Conservation (phyloP, 2,329 filamentous ascomycete genomes). For the Sporothrix variecibatus region DNA sequence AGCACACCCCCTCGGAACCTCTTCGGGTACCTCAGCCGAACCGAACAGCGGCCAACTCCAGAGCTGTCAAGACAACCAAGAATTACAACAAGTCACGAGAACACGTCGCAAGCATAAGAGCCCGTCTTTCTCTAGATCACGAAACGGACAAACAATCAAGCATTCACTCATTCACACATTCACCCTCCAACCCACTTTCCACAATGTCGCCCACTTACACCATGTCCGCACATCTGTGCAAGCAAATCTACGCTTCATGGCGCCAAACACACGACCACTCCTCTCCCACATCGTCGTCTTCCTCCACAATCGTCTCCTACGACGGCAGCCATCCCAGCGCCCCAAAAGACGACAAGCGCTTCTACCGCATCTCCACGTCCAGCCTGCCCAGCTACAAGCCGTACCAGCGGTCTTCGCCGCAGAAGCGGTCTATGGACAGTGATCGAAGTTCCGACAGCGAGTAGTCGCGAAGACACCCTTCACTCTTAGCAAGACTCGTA, state of each 20-base stretch:
- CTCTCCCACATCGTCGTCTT: background rate
- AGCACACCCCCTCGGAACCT: background rate
- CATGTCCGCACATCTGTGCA: constrained; percentile 63
- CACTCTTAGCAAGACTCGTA: background rate
- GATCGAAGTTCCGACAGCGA: constrained; percentile 43
- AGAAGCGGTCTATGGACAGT: constrained; percentile 51
- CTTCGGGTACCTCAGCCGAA: background rate
- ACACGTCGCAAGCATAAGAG: background rate
- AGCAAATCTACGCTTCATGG: constrained; percentile 62
- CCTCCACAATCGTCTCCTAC: constrained; percentile 37
- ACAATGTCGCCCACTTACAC: constrained; percentile 61
- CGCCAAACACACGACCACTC: constrained; percentile 50
- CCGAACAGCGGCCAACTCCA: background rate
- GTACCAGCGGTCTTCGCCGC: constrained; percentile 19
- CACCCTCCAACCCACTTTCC: constrained; percentile 19
- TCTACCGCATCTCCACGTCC: constrained; percentile 26
- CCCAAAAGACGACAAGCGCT: background rate
- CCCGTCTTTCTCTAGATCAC: background rate
- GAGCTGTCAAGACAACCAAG: background rate
- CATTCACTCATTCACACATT: background rate
- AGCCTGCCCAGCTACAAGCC: constrained; percentile 28
- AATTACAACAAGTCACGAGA: background rate
- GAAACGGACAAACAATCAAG: background rate
- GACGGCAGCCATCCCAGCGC: constrained; percentile 19
- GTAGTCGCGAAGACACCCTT: too few species aligned